Evolutionary conservation across 139 green algal species (phyloP), one percentile per base, ranked within the genome.

Genomic region (Chlorella sp.): DNA sequence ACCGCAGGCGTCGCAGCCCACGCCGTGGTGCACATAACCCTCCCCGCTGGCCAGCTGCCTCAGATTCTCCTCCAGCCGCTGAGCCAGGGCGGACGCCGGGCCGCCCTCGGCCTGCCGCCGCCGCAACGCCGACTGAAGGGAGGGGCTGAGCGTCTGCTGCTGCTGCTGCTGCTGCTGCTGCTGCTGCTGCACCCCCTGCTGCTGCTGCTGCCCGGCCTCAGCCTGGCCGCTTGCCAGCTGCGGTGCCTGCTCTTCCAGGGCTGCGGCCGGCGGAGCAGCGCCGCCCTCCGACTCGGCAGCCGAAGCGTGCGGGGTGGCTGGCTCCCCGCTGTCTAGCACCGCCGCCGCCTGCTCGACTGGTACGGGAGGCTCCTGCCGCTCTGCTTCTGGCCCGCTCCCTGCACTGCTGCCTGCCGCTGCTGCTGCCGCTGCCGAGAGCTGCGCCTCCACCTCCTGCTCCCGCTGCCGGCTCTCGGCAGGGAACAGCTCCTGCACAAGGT

Each of bases 1-100:
- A 79, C 81, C 85, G 65, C 87, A 91, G 32, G n/a, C 41, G 34
- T 90, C 87, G 71, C 87, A 90, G 55, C 87, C 87, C 32, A 88
- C 76, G 13, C 83, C 87, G 18, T 88, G 82, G 36, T 88, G 84
- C 32, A 71, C 41, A 55, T 88, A 90, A 6, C 64, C 34, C 17
- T 86, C 67, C 13, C 51, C 64, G 15, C 44, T 21, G 0, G 57
- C 25, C 64, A 82, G 60, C 26, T 9, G 64, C 28, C 18, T 65
- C 80, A 85, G 75, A 34, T 65, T 79, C 11, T 36, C 34, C n/a
- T 79, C 68, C 32, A 83, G 55, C 34, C 75, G 34, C 34, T 80
- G 23, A 3, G 76, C 65, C 47, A 86, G 17, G 0, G 23, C 68
- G 1, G 36, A 18, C 2, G 16, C 6, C 7, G 28, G 12, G 26